These are phyloP conservation scores for Mycena metata DNA, from an alignment of 768 basidiomycete genomes.

Conservation along the genomic window DNA sequence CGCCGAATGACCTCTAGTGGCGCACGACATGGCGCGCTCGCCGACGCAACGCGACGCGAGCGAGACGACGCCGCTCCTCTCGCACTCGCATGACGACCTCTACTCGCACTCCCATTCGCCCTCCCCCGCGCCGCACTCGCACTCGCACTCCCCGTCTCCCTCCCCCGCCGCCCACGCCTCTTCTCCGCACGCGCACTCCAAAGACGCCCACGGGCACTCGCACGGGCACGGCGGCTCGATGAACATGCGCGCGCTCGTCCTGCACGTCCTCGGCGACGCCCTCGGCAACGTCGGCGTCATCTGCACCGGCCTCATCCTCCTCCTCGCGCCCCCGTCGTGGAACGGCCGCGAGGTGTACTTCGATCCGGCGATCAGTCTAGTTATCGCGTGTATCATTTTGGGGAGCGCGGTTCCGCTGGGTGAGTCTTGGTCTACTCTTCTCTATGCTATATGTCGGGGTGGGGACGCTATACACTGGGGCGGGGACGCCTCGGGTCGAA, in stretches of 20 bases:
- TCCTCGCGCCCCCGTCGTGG: constrained; percentile 6
- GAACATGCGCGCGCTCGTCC: constrained; percentile 96
- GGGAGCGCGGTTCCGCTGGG: constrained; percentile 94
- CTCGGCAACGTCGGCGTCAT: constrained; percentile 99
- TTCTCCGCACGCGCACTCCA: too few relatives aligned
- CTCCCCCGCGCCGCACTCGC: constrained; percentile 40
- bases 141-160: constrained; percentile 19
- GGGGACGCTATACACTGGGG: too few relatives aligned
- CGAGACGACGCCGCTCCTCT: too few relatives aligned
- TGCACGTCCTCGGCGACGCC: constrained; percentile 97
- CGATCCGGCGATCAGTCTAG: constrained; percentile 92
- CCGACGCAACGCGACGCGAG: constrained; percentile 52
- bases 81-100: constrained; percentile 34
- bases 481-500: too few relatives aligned
- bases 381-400: too few relatives aligned
- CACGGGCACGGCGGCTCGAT: constrained; percentile 75
- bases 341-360: constrained; percentile 63
- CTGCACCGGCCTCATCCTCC: constrained; percentile 90
- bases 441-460: constrained; percentile 12
- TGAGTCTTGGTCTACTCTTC: constrained; percentile 50
- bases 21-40: constrained; percentile 72
- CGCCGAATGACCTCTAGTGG: constrained; percentile 63
- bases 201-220: constrained; percentile 42
- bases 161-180: too few relatives aligned
- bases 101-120: not conserved